Conservation (phyloP, 257 asterid species). For the Orobanche coerulescens region DNA sequence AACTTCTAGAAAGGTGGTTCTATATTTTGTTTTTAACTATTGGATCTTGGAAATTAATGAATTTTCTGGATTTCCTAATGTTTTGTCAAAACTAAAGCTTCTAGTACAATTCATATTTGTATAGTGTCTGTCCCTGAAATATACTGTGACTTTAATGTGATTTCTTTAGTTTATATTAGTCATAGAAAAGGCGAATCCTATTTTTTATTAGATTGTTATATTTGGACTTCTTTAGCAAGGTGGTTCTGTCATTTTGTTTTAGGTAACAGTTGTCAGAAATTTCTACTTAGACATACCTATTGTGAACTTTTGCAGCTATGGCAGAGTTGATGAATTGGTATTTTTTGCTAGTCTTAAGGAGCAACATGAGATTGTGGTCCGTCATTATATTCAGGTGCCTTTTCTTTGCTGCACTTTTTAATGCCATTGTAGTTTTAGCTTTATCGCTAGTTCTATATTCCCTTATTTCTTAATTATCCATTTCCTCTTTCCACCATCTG, state of each 20-base stretch:
- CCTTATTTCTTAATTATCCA: neutral
- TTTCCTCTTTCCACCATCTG: conserved; percentile 1
- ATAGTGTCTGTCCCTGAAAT: neutral
- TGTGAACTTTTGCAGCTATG: conserved; percentile 59
- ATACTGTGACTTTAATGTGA: neutral
- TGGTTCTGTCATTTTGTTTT: conserved; percentile 4
- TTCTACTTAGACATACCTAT: conserved; percentile 19
- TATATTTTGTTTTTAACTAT: conserved; percentile 1
- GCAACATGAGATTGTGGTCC: conserved; percentile 87
- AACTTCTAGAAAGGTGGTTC: conserved; percentile 74
- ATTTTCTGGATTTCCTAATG: neutral
- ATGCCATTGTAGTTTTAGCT: neutral
- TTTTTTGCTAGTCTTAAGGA: conserved; percentile 95
- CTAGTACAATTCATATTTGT: conserved; percentile 1
- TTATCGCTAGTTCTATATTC: neutral
- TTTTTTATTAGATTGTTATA: conserved; percentile 13
- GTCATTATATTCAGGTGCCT: conserved; percentile 88
- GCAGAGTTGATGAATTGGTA: conserved; percentile 94
- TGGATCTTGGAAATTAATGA: conserved; percentile 12
- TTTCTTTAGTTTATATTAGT: conserved; percentile 7
- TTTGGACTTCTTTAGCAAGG: conserved; percentile 18
- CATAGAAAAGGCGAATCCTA: neutral
- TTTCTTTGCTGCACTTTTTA: conserved; percentile 25
- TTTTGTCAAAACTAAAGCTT: conserved; percentile 17
- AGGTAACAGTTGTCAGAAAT: conserved; percentile 10